These are phyloP conservation scores for Pelargonium cotyledonis DNA, from an alignment of 441 rosid species.

Conservation along the genomic window DNA sequence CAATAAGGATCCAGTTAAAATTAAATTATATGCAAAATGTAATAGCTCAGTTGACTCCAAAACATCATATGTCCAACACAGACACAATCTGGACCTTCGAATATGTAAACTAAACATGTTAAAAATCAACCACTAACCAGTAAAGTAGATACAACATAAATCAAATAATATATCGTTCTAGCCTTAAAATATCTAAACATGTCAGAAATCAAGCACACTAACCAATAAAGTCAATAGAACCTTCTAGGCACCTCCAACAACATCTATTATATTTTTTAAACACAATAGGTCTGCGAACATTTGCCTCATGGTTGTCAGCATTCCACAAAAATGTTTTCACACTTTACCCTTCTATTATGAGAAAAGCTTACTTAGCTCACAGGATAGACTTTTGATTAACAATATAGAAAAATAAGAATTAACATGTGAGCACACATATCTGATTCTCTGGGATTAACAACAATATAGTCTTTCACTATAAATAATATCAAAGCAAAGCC, in stretches of 20 bases:
- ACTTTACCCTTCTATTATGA: neutral
- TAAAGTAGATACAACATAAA: neutral
- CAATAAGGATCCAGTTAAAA: slow-evolving; percentile 18
- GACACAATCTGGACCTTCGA: slow-evolving; percentile 1
- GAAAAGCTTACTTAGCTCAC: neutral
- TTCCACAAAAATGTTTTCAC: neutral
- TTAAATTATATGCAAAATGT: slow-evolving; percentile 17
- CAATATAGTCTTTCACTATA: neutral
- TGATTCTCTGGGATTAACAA: neutral
- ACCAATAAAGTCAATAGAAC: neutral
- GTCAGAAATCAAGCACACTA: neutral
- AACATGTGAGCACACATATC: neutral
- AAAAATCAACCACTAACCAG: neutral
- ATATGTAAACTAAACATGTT: neutral
- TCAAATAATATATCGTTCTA: neutral
- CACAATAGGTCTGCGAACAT: neutral
- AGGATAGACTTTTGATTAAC: neutral
- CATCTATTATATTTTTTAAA: neutral
- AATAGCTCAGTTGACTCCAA: slow-evolving; percentile 13
- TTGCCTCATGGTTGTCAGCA: neutral
- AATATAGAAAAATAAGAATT: neutral
- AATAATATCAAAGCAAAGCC: neutral
- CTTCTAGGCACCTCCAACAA: neutral
- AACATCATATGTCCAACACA: slow-evolving; percentile 12
- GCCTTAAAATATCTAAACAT: neutral